phyloP scores from a whole-genome alignment of 768 basidiomycete species.

The Mycena pura region DNA sequence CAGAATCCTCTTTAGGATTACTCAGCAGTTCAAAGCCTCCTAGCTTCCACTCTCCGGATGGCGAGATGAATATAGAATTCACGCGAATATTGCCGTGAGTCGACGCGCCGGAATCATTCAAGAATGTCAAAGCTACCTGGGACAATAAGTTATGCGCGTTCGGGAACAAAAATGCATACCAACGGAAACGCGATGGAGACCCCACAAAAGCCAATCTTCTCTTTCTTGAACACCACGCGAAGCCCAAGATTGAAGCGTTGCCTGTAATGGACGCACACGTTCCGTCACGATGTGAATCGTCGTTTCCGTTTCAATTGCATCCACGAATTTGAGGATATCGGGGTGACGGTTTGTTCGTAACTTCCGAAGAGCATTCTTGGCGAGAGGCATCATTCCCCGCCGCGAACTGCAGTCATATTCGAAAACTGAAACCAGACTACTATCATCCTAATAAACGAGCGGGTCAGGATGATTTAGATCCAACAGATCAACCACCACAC shows the following conservation, averaged over 20 bases:
- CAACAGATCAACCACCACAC: slow-evolving; percentile 45
- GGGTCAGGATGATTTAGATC: slow-evolving; percentile 11
- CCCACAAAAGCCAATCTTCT: slow-evolving; percentile 95
- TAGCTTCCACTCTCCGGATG: slow-evolving; percentile 95
- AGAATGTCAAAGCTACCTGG: slow-evolving; percentile 87
- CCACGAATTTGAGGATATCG: slow-evolving; percentile 94
- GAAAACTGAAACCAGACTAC: slow-evolving; percentile 85
- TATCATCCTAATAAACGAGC: slow-evolving; percentile 79
- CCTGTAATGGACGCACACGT: slow-evolving; percentile 78
- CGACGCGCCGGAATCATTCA: slow-evolving; percentile 83
- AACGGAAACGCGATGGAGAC: slow-evolving; percentile 88
- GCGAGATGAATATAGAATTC: slow-evolving; percentile 88
- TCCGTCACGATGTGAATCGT: slow-evolving; percentile 94
- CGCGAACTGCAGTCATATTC: slow-evolving; percentile 77
- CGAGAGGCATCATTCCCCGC: slow-evolving; percentile 75
- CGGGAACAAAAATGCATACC: slow-evolving; percentile 36
- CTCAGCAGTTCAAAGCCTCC: slow-evolving; percentile 94
- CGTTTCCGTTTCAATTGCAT: slow-evolving; percentile 88
- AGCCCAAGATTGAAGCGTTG: slow-evolving; percentile 66
- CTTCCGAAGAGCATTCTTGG: slow-evolving; percentile 89
- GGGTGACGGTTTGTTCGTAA: slow-evolving; percentile 93
- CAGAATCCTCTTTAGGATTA: slow-evolving; percentile 77
- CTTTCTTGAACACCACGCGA: slow-evolving; percentile 65
- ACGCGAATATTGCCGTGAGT: slow-evolving; percentile 82
- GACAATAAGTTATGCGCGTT: slow-evolving; percentile 14